These are phyloP conservation scores for Acanthamoeba healyi DNA, from an alignment of 208 protist genomes.

Conservation along the genomic window DNA sequence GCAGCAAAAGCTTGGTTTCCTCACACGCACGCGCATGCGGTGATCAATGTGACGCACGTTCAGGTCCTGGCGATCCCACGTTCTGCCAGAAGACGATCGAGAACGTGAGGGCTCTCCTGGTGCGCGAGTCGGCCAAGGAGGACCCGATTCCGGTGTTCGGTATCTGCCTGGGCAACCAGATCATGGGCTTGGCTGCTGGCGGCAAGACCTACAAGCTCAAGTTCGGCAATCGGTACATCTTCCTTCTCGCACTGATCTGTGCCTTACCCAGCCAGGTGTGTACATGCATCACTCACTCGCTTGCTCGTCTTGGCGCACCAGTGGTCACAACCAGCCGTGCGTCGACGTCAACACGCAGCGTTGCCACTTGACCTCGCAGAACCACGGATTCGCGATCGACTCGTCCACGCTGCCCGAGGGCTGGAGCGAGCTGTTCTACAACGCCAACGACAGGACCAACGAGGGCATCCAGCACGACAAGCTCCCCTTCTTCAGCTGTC, in stretches of 20 bases:
- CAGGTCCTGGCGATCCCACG: slow-evolving; percentile 91
- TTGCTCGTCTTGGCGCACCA: too few relatives aligned
- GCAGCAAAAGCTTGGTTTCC: background rate
- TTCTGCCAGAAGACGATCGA: slow-evolving; percentile 94
- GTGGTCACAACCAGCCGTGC: slow-evolving; percentile 98
- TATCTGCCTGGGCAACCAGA: slow-evolving; percentile 99
- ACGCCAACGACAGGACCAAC: slow-evolving; percentile 98
- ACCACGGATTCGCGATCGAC: slow-evolving; percentile 99
- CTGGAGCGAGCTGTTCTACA: slow-evolving; percentile 97
- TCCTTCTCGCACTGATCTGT: too few relatives aligned
- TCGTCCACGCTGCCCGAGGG: slow-evolving; percentile 93
- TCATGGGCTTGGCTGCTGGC: slow-evolving; percentile 95
- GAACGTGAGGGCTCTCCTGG: slow-evolving; percentile 93
- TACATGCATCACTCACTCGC: background rate
- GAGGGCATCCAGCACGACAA: slow-evolving; percentile 96
- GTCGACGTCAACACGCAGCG: slow-evolving; percentile 91
- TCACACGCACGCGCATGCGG: background rate
- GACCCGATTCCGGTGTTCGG: slow-evolving; percentile 95
- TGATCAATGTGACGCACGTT: background rate
- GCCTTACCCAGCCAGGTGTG: too few relatives aligned
- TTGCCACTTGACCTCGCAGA: slow-evolving; percentile 94
- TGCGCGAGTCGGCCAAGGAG: slow-evolving; percentile 21
- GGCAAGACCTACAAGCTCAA: slow-evolving; percentile 98
- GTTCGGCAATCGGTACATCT: slow-evolving; percentile 96
- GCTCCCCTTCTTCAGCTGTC: slow-evolving; percentile 97